Percentiles rank a stretch among this genome's conserved stretches.
Conservation (phyloP, 2,329 filamentous ascomycete species). For the Pseudogymnoascus sp. region DNA sequence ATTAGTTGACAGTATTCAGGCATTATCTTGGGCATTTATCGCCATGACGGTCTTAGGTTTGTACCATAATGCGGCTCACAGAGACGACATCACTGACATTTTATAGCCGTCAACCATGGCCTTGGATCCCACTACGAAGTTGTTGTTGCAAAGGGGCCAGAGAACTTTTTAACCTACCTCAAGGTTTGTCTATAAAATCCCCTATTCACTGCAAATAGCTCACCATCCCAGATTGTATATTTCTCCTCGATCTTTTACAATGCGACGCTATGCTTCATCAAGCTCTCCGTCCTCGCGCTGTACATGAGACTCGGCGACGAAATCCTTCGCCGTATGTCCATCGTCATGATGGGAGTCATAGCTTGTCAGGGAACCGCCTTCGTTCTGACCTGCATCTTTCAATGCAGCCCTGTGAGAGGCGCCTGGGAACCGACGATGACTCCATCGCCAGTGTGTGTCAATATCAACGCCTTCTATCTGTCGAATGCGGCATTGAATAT, state of each 20-base stretch:
- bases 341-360: constrained; percentile 34
- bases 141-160: background rate
- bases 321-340: constrained; percentile 28
- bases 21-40: constrained; percentile 9
- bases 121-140: background rate
- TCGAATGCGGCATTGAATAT: constrained; percentile 40
- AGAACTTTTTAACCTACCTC: background rate
- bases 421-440: constrained; percentile 31
- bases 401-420: constrained; percentile 33
- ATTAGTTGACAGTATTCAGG: background rate
- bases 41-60: constrained; percentile 3
- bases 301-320: constrained; percentile 37
- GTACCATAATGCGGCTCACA: background rate
- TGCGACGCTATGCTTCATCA: constrained; percentile 30
- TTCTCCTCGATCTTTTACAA: constrained; percentile 10
- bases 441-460: constrained; percentile 28
- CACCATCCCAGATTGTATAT: background rate
- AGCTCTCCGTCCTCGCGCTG: constrained; percentile 38
- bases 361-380: constrained; percentile 33
- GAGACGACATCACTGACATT: background rate
- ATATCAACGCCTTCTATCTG: constrained; percentile 40
- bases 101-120: constrained; percentile 6
- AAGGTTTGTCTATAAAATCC: background rate
- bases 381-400: constrained; percentile 36
- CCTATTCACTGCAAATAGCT: background rate